Evolutionary conservation across 768 basidiomycete species (phyloP).

Genomic region (Guyanaporus albipodus): DNA sequence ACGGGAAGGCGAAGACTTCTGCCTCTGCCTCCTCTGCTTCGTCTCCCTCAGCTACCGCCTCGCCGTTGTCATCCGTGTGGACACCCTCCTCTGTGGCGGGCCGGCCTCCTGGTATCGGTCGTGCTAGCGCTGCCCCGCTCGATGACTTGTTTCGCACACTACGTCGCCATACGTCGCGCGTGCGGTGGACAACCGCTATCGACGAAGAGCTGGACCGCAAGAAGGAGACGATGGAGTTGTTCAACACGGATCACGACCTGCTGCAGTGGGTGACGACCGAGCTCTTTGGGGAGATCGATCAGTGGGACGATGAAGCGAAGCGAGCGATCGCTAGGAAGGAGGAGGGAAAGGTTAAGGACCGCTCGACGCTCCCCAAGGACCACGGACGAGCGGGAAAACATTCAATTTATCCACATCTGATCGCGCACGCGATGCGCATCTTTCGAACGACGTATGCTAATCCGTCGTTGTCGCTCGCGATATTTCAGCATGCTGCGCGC

Average conservation of each 20-base stretch:
- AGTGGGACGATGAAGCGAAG: constrained; percentile 46
- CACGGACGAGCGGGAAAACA: constrained; percentile 50
- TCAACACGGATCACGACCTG: constrained; percentile 63
- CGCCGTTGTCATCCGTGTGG: not conserved
- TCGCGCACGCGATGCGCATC: constrained; percentile 71
- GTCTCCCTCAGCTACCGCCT: constrained; percentile 1
- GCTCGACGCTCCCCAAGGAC: too few relatives aligned
- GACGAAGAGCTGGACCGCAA: constrained; percentile 61
- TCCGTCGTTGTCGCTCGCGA: constrained; percentile 74
- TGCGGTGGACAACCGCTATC: constrained; percentile 48
- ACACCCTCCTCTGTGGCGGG: not conserved
- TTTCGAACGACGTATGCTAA: constrained; percentile 77
- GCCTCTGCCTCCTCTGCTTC: not conserved
- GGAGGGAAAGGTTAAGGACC: too few relatives aligned
- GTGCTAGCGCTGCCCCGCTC: constrained; percentile 21
- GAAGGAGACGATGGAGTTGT: constrained; percentile 70
- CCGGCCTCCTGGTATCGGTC: constrained; percentile 18
- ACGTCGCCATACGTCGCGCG: constrained; percentile 45
- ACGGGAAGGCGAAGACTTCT: not conserved
- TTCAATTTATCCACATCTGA: constrained; percentile 66
- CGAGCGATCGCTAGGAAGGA: constrained; percentile 35
- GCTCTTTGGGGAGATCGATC: constrained; percentile 59
- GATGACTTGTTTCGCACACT: constrained; percentile 55
- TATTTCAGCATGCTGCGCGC: constrained; percentile 77
- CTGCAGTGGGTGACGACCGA: constrained; percentile 69